These are phyloP conservation scores for Pseudohalonectria lignicola DNA, from an alignment of 2,329 filamentous ascomycete genomes.

Conservation along the genomic window DNA sequence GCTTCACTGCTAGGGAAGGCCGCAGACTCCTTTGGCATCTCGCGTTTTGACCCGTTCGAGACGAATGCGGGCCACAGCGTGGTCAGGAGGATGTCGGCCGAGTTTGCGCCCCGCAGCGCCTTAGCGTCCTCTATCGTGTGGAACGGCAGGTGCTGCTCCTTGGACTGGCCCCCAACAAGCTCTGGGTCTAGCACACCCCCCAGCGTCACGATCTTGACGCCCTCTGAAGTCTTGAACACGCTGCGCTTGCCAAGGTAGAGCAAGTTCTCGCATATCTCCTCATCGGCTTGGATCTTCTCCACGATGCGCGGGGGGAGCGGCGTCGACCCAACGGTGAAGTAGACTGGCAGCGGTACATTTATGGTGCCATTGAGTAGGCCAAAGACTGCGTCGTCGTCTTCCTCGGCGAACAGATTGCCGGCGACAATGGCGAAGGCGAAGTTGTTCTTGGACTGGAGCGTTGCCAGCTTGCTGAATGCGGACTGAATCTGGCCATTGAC, in stretches of 20 bases:
- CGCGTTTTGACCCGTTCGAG: slow-evolving; percentile 54
- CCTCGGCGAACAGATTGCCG: slow-evolving; percentile 67
- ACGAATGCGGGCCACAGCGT: slow-evolving; percentile 74
- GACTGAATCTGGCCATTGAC: slow-evolving; percentile 68
- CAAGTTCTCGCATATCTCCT: slow-evolving; percentile 78
- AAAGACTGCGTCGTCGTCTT: slow-evolving; percentile 44
- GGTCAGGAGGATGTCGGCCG: slow-evolving; percentile 79
- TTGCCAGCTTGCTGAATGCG: slow-evolving; percentile 69
- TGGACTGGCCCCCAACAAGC: slow-evolving; percentile 50
- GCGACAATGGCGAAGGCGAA: slow-evolving; percentile 79
- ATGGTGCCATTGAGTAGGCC: slow-evolving; percentile 65
- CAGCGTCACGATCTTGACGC: slow-evolving; percentile 75
- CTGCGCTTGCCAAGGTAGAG: slow-evolving; percentile 82
- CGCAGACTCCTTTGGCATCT: slow-evolving; percentile 23
- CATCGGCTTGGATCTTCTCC: slow-evolving; percentile 62
- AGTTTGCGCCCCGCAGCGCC: slow-evolving; percentile 62
- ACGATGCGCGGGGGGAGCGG: slow-evolving; percentile 62
- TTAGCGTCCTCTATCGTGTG: slow-evolving; percentile 72
- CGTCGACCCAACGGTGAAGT: slow-evolving; percentile 72
- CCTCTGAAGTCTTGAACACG: slow-evolving; percentile 80
- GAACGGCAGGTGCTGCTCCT: slow-evolving; percentile 64
- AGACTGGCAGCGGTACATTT: slow-evolving; percentile 68
- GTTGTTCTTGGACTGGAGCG: slow-evolving; percentile 74
- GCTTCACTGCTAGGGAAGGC: slow-evolving; percentile 51
- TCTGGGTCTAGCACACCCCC: slow-evolving; percentile 61